These are phyloP conservation scores for Diaporthe ilicicola DNA, from an alignment of 2,329 filamentous ascomycete genomes.

Conservation along the genomic window DNA sequence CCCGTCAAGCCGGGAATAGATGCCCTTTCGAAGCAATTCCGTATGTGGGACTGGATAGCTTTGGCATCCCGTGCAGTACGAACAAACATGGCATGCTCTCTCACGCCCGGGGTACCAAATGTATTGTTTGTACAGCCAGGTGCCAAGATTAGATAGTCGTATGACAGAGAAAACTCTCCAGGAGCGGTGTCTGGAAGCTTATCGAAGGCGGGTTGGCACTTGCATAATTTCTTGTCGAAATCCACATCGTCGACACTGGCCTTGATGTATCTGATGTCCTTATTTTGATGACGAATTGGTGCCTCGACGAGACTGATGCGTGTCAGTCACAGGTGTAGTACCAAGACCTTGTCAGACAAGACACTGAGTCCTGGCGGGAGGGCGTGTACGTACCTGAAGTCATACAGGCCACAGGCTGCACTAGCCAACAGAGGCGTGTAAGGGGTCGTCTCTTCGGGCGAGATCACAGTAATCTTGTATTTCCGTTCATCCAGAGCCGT, in stretches of 20 bases:
- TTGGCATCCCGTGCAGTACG: slow-evolving; percentile 29
- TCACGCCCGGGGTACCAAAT: slow-evolving; percentile 24
- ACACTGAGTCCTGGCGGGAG: too few relatives aligned
- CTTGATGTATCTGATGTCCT: slow-evolving; percentile 27
- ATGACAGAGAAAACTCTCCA: slow-evolving; percentile 9
- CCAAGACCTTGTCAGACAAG: too few relatives aligned
- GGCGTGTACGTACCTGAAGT: slow-evolving; percentile 21
- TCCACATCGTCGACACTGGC: slow-evolving; percentile 27
- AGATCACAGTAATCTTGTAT: slow-evolving; percentile 29
- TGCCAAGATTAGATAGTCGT: slow-evolving; percentile 28
- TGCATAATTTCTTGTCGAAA: slow-evolving; percentile 24
- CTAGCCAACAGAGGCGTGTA: slow-evolving; percentile 29
- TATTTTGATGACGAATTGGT: slow-evolving; percentile 22
- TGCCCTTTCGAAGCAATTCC: slow-evolving; percentile 28
- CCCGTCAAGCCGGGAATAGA: slow-evolving; percentile 28
- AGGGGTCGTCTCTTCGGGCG: slow-evolving; percentile 28
- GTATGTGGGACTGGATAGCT: slow-evolving; percentile 27
- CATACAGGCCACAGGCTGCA: slow-evolving; percentile 28
- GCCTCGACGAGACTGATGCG: slow-evolving; percentile 22
- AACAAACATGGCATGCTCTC: slow-evolving; percentile 28
- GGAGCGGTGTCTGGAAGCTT: background rate
- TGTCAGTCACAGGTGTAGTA: background rate
- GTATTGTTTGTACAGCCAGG: slow-evolving; percentile 31
- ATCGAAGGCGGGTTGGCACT: slow-evolving; percentile 22
- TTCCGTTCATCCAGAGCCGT: slow-evolving; percentile 25